Evolutionary conservation across 1,284 basidiomycete species (phyloP), one percentile per base, ranked within the genome.

Genomic region (Golubevia pallescens): DNA sequence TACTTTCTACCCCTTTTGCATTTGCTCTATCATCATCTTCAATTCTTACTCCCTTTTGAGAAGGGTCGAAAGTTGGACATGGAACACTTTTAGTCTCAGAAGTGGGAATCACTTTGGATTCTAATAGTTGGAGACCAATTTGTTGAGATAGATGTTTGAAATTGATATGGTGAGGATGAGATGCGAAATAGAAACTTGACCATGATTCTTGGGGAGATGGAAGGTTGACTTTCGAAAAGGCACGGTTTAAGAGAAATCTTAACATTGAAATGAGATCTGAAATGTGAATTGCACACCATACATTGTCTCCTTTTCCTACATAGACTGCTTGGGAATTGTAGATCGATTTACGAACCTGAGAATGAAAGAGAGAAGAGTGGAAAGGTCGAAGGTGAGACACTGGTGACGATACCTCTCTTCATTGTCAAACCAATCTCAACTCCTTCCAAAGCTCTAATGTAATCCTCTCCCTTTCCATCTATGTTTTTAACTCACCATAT

Each of bases 141-240:
- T 58, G 54, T 0, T 8, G n/a, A 16, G 67, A 63, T 20, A 68
- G 10, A 2, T 61, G 34, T 32, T 58, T 60, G 60, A 68, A 68
- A 16, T 20, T 19, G 58, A 60, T 20, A 19, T 62, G 54, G 3
- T n/a, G 28, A 19, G 42, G 51, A 57, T 56, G 24, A 21, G 59
- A 54, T 52, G 67, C 67, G 38, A 68, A 66, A 42, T 67, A 68
- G 51, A 65, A 68, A 13, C 34, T 61, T n/a, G 32, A 55, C 42
- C 32, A 52, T 4, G 28, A n/a, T 32, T 52, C 59, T 3, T 4
- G 24, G 34, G 28, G n/a, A 53, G 48, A 53, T 3, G 3, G 32
- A 13, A 7, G 5, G 14, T 32, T n/a, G 48, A 14, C 52, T 21
- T 13, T 19, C 2, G 42, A 53, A n/a, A 57, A 57, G 57, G 24